Evolutionary conservation across 345 rosid genomes (phyloP), one percentile per base, ranked within the genome.

Genomic region (Turritis glabra): DNA sequence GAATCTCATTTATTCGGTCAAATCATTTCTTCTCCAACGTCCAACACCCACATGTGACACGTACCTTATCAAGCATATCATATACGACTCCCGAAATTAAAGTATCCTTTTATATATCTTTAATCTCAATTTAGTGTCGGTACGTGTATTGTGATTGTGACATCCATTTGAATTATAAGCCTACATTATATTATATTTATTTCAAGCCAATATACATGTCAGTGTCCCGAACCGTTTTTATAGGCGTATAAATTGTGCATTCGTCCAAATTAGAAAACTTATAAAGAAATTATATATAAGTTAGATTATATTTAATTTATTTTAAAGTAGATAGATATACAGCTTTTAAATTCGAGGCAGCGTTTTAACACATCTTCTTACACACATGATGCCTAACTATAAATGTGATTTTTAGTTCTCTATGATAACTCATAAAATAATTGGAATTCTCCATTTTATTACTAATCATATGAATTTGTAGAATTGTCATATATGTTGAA

Each of bases 1-100:
- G 62, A 71, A 64, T 77, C 64, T 27, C 63, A 48, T 77, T 64
- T 55, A 55, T 71, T 77, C 80, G 73, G 80, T 77, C 80, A 77
- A 71, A 77, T 71, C 54, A 57, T 57, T 71, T 77, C 72, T 47
- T 56, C 80, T 56, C 67, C 67, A 56, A 25, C 76, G 40, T 71
- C 76, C 76, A 77, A 71, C 80, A 77, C 53, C 54, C 62, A 71
- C 80, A 77, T 77, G 77, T 77, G 77, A 55, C 77, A 71, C 77
- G 80, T 77, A 64, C 76, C 80, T 71, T 56, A 55, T 64, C 80
- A 56, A 56, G 47, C 76, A 70, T 63, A 56, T 62, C n/a, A 27
- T 38, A 47, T 33, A 64, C 67, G 79, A 14, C 73, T 63, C 68
- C 19, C 27, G 0, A 19, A 19, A 19, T 58, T 37, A 59, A 59